Base-by-base conservation (phyloP, 139 green algal species). In the Microglena sp. region DNA sequence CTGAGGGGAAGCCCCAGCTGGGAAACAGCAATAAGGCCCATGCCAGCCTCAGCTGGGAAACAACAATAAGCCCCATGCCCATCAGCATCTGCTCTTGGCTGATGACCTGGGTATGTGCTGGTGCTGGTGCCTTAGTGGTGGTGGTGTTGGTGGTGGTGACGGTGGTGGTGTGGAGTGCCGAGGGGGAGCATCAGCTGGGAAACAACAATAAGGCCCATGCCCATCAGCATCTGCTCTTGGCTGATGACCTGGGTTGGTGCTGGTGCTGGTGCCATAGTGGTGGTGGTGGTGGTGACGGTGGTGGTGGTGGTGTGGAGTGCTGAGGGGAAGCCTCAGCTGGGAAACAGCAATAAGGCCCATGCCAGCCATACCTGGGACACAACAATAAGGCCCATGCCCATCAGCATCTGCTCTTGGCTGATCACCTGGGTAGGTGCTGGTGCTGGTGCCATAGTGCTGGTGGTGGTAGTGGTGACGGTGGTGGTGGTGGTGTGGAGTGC, bases 341-440 rank as follows among this genome's bases (percentile, higher is more conserved):
- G 72, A 83, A 22, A 76, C 8, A 56, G 86, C 68, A 68, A 89
- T 89, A 33, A 89, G 74, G 2, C 57, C 73, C 73, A 89, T 89
- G 40, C 82, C 82, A 30, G 77, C 4, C 33, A 83, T n/a, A 81
- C 78, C 79, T 89, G 82, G 21, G 72, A 83, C 27, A 78, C 22
- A 57, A 88, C 68, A 69, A 90, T 90, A 32, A 90, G 76, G 3
- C 54, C 75, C 75, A 90, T 90, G 44, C 83, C 83, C 35, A 82
- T n/a, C 34, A 85, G 67, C 68, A 83, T 82, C 63, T 86, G 56
- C 66, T 78, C 56, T 8, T 73, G 68, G 0, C 55, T 71, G 28
- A 82, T 64, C 1, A 33, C 31, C 54, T 80, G 70, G 1, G 76
- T 81, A n/a, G n/a, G n/a, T n/a, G n/a, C n/a, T n/a, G n/a, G n/a